Base-by-base conservation (phyloP, 257 asterid species). In the Coffea eugenioides region DNA sequence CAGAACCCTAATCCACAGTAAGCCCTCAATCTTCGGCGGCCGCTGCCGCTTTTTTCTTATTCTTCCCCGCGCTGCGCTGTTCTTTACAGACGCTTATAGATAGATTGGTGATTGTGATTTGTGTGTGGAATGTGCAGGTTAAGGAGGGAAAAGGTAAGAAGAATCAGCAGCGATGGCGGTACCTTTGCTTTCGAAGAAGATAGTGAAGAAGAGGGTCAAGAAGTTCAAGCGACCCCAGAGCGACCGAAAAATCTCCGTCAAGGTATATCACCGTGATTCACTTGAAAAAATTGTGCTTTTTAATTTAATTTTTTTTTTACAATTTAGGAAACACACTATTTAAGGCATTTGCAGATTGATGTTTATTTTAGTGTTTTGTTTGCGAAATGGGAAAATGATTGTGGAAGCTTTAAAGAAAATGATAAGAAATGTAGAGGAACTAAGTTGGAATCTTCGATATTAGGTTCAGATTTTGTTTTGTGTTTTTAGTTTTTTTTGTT, bases 201-300 rank as follows among this genome's bases (percentile, higher is more conserved):
- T 85, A 0, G 79, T 85, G 39, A 84, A 84, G 85, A 84, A 84
- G 77, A 84, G 88, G 78, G 76, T 76, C 54, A 81, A 81, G 83
- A 79, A 77, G 76, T 84, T 84, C 62, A 84, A 81, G 78, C 75
- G 88, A 57, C 88, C 88, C 48, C 88, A 84, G 74, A 81, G 88
- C 78, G 85, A 84, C 57, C 85, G 87, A 14, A 84, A 83, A 66
- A 85, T 85, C 71, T 81, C 81, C 9, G 88, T 85, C 34, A 82
- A 84, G 88, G 85, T 84, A 74, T 65, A 13, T 2, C 5, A 15
- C 14, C 34, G 23, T 12, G 15, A 25, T 51, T 41, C 34, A 6
- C 34, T 72, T 21, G 43, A 39, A 39, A 39, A 39, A 39, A 39
- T 39, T 4, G 43, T 39, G 5, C 43, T 39, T 39, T 31, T 31